Evolutionary conservation across 768 basidiomycete species (phyloP).

Genomic region (Lactarius pseudohatsudake): DNA sequence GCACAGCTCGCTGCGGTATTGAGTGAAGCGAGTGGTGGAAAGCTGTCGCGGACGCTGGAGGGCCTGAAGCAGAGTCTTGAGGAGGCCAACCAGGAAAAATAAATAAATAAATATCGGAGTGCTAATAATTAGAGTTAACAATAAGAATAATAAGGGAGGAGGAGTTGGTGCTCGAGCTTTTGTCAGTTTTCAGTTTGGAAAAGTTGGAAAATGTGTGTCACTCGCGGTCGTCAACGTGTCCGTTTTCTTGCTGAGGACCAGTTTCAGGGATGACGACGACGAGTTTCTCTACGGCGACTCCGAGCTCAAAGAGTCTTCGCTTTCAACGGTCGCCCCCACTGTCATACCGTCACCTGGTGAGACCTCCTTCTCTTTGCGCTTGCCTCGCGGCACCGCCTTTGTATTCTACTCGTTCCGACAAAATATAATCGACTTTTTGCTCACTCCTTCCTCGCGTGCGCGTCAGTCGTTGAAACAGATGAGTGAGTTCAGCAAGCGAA

Average conservation of each 20-base stretch:
- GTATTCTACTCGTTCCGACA: slow-evolving; percentile 28
- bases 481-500: slow-evolving; percentile 26
- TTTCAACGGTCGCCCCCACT: slow-evolving; percentile 31
- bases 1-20: slow-evolving; percentile 71
- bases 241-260: slow-evolving; percentile 19
- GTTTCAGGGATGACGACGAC: slow-evolving; percentile 37
- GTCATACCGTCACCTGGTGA: slow-evolving; percentile 27
- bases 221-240: slow-evolving; percentile 14
- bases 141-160: neutral
- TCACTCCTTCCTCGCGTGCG: slow-evolving; percentile 25
- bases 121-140: neutral
- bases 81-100: slow-evolving; percentile 29
- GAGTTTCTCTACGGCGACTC: slow-evolving; percentile 38
- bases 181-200: neutral
- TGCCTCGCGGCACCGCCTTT: slow-evolving; percentile 8
- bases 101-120: slow-evolving; percentile 3
- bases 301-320: slow-evolving; percentile 21
- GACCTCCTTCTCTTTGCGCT: slow-evolving; percentile 11
- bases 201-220: slow-evolving; percentile 22
- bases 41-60: slow-evolving; percentile 68
- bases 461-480: slow-evolving; percentile 28
- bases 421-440: slow-evolving; percentile 27
- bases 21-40: slow-evolving; percentile 66
- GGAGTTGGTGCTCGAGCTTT: neutral
- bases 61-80: slow-evolving; percentile 70